These are phyloP conservation scores for Stropharia rugosoannulata DNA, from an alignment of 768 basidiomycete species.

Conservation along the genomic window DNA sequence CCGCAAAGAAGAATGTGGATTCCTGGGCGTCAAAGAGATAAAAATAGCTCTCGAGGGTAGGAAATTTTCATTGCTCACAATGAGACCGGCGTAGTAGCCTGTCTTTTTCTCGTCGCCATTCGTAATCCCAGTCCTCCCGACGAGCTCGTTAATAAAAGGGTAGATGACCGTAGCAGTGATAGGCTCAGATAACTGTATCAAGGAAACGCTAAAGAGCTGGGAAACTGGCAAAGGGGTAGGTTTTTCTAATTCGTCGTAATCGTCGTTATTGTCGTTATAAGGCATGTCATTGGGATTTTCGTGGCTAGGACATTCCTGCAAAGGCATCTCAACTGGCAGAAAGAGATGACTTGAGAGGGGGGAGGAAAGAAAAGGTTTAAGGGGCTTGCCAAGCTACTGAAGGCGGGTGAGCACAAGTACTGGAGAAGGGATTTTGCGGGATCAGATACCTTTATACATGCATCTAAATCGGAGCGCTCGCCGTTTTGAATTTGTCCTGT, in stretches of 20 bases:
- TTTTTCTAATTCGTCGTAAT: slow-evolving; percentile 11
- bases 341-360: neutral
- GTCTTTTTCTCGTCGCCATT: slow-evolving; percentile 42
- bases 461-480: neutral
- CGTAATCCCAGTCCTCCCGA: slow-evolving; percentile 43
- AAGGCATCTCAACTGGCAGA: neutral
- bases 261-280: neutral
- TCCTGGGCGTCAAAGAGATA: slow-evolving; percentile 26
- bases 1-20: slow-evolving; percentile 43
- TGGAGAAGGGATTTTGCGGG: neutral
- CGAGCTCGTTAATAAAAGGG: slow-evolving; percentile 45
- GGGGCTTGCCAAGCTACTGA: neutral
- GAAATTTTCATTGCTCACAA: slow-evolving; percentile 28
- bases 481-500: neutral
- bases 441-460: neutral
- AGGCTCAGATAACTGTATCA: slow-evolving; percentile 44
- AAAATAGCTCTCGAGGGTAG: neutral
- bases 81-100: slow-evolving; percentile 49
- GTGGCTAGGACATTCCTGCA: neutral
- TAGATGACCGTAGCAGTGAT: slow-evolving; percentile 43
- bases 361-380: neutral
- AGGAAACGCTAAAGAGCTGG: slow-evolving; percentile 35
- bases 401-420: neutral
- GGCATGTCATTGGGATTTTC: neutral
- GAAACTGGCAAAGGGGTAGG: slow-evolving; percentile 39